Evolutionary conservation across 139 green algal genomes (phyloP), one percentile per base, ranked within the genome.

Genomic region (Chlorella ohadii): DNA sequence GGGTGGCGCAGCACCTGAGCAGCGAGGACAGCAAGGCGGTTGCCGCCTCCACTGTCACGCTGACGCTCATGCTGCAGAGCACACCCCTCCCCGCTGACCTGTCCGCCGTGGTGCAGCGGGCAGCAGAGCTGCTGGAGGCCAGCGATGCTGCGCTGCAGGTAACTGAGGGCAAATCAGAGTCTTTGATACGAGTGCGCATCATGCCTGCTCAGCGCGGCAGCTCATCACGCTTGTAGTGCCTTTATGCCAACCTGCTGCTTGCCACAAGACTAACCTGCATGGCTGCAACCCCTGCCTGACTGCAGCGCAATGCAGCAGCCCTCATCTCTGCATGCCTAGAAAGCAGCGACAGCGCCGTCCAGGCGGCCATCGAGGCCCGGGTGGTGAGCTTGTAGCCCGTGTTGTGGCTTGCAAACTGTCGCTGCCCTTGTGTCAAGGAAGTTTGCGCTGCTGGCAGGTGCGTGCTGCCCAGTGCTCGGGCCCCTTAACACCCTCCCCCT

Each of bases 221-320:
- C n/a, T n/a, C n/a, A n/a, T n/a, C n/a, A n/a, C n/a, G n/a, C n/a
- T n/a, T n/a, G n/a, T n/a, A n/a, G n/a, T n/a, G n/a, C n/a, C n/a
- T n/a, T n/a, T n/a, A n/a, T n/a, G n/a, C n/a, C n/a, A n/a, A n/a
- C n/a, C n/a, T n/a, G n/a, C n/a, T n/a, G n/a, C n/a, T n/a, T n/a
- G n/a, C n/a, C n/a, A n/a, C 2, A 39, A 22, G 6, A 38, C 25
- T 38, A 39, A 9, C 47, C 17, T 15, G 3, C 36, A 34, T 3
- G 31, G 4, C 17, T 31, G 19, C 31, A 4, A 9, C 31, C 33
- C 27, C 28, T 39, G 38, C 33, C 15, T 4, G 3, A 27, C 1
- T 80, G 59, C 81, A 86, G 83, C 38, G 41, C 16, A 87, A 87
- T 55, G 83, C 64, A 31, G 57, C 47, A 12, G 74, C 83, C 6